Evolutionary conservation across 805 yeast species (phyloP), one percentile per base, ranked within the genome.

Genomic region (Ogataea henricii): DNA sequence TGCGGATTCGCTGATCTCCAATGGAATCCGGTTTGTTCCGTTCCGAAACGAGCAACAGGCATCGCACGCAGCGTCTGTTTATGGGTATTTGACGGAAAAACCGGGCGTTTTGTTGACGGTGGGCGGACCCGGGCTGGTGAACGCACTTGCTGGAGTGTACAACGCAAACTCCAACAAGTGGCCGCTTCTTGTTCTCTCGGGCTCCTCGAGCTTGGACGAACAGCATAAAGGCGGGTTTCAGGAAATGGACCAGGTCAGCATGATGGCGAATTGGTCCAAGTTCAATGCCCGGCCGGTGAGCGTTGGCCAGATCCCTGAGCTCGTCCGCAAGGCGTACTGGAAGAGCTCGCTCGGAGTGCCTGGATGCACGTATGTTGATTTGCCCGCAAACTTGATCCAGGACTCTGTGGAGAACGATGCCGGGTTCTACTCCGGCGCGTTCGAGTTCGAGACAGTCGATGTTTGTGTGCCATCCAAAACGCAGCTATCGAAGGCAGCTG

Each of bases 1-100:
- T 16, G 89, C 89, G 14, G 85, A 84, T 46, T 79, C 83, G 1
- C 68, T 79, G 51, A 77, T 82, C 17, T 66, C 65, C 7, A 61
- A 65, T 13, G 87, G 84, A 1, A 76, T 85, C 49, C 65, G 68
- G 47, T 85, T 85, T 61, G 63, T 84, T 33, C 60, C 83, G 0
- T 84, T 83, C 60, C 69, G 90, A 50, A 85, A 85, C 62, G 90
- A 85, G 59, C 90, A 85, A 57, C 73, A 85, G 13, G 90, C 91
- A 0, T 79, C 88, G 0, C 83, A 85, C 56, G 91, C 91, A 2
- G 90, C 91, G 2, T 79, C 87, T 1, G 76, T 78, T 0, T 83
- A 85, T 60, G 89, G 89, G 0, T 85, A 79, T 53, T 59, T 85
- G 36, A 82, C 86, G 3, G 79, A 80, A 1, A 67, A 63, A 49